Conservation (phyloP, 2,329 filamentous ascomycete species). For the Scopulariopsis brevicaulis region DNA sequence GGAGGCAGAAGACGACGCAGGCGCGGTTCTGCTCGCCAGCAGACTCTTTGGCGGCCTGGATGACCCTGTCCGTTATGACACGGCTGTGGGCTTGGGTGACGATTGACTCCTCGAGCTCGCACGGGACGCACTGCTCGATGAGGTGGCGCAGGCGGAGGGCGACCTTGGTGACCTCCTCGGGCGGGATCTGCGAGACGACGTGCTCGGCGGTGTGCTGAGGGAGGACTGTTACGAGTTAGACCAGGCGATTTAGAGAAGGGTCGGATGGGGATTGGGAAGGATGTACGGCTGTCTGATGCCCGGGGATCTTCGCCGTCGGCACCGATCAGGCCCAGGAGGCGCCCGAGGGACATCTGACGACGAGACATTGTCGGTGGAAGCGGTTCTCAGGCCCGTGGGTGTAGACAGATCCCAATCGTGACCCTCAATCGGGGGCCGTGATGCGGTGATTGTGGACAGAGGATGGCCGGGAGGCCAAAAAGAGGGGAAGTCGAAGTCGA, state of each 20-base stretch:
- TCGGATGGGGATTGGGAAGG: neutral
- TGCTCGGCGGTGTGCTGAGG: constrained; percentile 47
- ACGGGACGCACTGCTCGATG: constrained; percentile 80
- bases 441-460: neutral
- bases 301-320: neutral
- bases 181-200: constrained; percentile 56
- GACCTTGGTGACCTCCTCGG: constrained; percentile 76
- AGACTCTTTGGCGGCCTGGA: constrained; percentile 71
- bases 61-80: constrained; percentile 70
- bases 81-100: constrained; percentile 74
- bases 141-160: constrained; percentile 84
- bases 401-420: neutral
- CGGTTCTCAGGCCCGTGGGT: neutral
- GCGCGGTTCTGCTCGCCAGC: constrained; percentile 62
- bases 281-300: neutral
- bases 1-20: constrained; percentile 75
- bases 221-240: constrained; percentile 38
- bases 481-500: neutral
- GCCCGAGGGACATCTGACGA: constrained; percentile 2
- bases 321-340: neutral
- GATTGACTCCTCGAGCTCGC: constrained; percentile 67
- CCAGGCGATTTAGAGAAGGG: neutral
- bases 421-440: neutral
- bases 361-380: neutral
- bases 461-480: neutral